Evolutionary conservation across 495 filamentous ascomycete species (phyloP).

Genomic region (Xylaria flabelliformis): DNA sequence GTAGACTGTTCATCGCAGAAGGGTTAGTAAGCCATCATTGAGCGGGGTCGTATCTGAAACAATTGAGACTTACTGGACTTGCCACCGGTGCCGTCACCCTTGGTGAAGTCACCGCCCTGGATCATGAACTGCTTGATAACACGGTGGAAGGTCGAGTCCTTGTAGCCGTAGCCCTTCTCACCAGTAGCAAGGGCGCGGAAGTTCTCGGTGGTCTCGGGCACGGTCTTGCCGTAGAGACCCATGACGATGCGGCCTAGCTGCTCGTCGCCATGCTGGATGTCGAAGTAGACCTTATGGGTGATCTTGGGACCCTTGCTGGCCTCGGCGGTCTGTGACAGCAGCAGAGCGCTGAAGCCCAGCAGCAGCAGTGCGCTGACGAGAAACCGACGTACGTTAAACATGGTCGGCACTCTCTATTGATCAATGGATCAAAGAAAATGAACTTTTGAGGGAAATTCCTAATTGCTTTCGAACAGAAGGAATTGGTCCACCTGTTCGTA

Average conservation of each 20-base stretch:
- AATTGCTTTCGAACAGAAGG: conserved; percentile 21
- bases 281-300: conserved; percentile 96
- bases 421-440: conserved; percentile 26
- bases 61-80: conserved; percentile 72
- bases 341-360: conserved; percentile 72
- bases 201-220: conserved; percentile 97
- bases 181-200: conserved; percentile 97
- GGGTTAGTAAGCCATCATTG: conserved; percentile 21
- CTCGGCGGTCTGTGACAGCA: conserved; percentile 71
- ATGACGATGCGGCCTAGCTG: conserved; percentile 85
- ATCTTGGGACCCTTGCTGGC: conserved; percentile 94
- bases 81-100: conserved; percentile 92
- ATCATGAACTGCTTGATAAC: conserved; percentile 99
- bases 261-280: conserved; percentile 90
- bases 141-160: conserved; percentile 95
- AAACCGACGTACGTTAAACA: conserved; percentile 64
- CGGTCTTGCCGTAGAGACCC: conserved; percentile 96
- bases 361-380: conserved; percentile 75
- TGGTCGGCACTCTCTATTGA: conserved; percentile 33
- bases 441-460: not conserved
- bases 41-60: conserved; percentile 22
- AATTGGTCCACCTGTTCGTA: conserved; percentile 15
- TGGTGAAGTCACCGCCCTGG: conserved; percentile 99
- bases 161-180: conserved; percentile 96
- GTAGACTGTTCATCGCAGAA: conserved; percentile 64